Conservation (phyloP, 176 grass and related monocot species). For the Hsuehochloa calcarea region DNA sequence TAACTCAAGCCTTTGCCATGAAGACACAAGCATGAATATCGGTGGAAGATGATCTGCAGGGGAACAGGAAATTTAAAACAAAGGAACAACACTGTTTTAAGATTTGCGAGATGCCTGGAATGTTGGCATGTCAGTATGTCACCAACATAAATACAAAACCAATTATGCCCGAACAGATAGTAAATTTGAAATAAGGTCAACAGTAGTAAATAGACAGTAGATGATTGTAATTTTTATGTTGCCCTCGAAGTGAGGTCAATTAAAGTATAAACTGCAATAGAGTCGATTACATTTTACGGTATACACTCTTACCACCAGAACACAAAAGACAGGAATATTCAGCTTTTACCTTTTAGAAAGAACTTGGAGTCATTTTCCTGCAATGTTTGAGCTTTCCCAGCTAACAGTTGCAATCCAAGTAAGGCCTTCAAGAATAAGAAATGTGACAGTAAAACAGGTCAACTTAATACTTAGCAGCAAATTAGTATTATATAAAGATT, state of each 20-base stretch:
- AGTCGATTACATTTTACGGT: not conserved
- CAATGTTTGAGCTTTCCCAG: slow-evolving; percentile 65
- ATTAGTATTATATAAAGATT: not conserved
- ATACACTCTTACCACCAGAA: not conserved
- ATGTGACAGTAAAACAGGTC: slow-evolving; percentile 2
- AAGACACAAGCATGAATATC: slow-evolving; percentile 69
- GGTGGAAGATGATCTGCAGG: slow-evolving; percentile 61
- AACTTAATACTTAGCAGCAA: slow-evolving; percentile 21
- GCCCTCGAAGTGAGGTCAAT: not conserved
- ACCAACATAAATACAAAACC: not conserved
- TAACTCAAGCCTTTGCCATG: slow-evolving; percentile 90
- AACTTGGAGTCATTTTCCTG: slow-evolving; percentile 87
- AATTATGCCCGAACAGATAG: not conserved
- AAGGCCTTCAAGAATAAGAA: slow-evolving; percentile 59
- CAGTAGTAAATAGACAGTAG: slow-evolving; percentile 14
- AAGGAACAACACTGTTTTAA: not conserved
- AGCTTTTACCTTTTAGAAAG: slow-evolving; percentile 63
- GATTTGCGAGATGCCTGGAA: not conserved
- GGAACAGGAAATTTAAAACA: not conserved
- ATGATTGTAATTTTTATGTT: not conserved
- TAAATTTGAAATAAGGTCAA: not conserved
- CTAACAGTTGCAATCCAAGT: slow-evolving; percentile 81
- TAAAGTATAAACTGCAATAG: not conserved
- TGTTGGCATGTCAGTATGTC: not conserved
- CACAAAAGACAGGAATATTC: slow-evolving; percentile 10